Percentiles rank a stretch among this genome's conserved stretches.
Conservation (phyloP, 129 eudicot genomes). For the Tanacetum coccineum region DNA sequence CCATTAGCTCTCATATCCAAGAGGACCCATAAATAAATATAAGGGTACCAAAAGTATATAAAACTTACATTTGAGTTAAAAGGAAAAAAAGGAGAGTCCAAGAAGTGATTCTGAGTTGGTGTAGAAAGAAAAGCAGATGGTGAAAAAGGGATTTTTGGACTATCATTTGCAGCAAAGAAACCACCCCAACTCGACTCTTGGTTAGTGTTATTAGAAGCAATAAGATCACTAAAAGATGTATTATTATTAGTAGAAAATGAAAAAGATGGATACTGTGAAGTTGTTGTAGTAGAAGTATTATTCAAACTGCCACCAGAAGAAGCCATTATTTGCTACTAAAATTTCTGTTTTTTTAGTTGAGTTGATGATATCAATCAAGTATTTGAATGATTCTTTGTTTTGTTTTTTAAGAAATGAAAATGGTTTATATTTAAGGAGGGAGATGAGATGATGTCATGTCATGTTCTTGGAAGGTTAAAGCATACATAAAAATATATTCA, state of each 20-base stretch:
- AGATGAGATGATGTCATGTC: slow-evolving; percentile 17
- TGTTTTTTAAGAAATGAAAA: slow-evolving; percentile 16
- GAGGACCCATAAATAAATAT: slow-evolving; percentile 28
- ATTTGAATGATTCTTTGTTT: slow-evolving; percentile 15
- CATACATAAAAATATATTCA: slow-evolving; percentile 1
- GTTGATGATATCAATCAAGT: too few relatives aligned
- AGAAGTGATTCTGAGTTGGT: slow-evolving; percentile 59
- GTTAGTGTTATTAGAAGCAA: slow-evolving; percentile 32
- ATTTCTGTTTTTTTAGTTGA: not conserved
- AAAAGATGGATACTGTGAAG: slow-evolving; percentile 36
- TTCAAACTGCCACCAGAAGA: slow-evolving; percentile 65
- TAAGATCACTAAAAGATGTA: slow-evolving; percentile 60
- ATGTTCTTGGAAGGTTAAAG: slow-evolving; percentile 42
- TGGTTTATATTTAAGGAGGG: slow-evolving; percentile 19
- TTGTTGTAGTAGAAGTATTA: slow-evolving; percentile 27
- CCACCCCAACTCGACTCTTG: slow-evolving; percentile 31
- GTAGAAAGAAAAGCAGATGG: slow-evolving; percentile 69
- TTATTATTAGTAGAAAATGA: slow-evolving; percentile 29
- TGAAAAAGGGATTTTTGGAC: slow-evolving; percentile 53
- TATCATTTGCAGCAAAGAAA: slow-evolving; percentile 29
- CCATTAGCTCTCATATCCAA: slow-evolving; percentile 21
- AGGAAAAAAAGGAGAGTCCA: slow-evolving; percentile 80
- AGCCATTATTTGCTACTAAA: slow-evolving; percentile 41
- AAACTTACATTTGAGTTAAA: slow-evolving; percentile 50
- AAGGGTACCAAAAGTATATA: too few relatives aligned